A percentile compares a stretch with the other conserved stretches of the same genome.
These are phyloP conservation scores for Moesziomyces sp. DNA, from an alignment of 1,284 basidiomycete species.

Conservation along the genomic window DNA sequence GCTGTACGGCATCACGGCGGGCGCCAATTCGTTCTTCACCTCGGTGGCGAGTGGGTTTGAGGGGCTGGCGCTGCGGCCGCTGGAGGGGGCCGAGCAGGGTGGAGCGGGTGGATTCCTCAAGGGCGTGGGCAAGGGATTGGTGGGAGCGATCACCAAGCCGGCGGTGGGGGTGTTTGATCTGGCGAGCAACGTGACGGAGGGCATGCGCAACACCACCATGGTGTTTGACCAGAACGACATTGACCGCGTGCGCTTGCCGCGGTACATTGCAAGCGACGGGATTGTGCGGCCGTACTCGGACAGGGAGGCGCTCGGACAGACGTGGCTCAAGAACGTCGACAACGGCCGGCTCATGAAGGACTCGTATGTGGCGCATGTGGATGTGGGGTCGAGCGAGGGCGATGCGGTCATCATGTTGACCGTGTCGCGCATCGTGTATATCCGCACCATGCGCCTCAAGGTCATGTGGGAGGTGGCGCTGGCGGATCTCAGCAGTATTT, in stretches of 20 bases:
- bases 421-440: constrained; percentile 73
- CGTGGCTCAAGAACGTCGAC: constrained; percentile 92
- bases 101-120: constrained; percentile 97
- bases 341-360: constrained; percentile 86
- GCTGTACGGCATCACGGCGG: constrained; percentile 90
- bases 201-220: constrained; percentile 92
- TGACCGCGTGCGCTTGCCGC: constrained; percentile 88
- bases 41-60: constrained; percentile 96
- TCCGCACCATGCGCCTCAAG: constrained; percentile 84
- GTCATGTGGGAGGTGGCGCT: constrained; percentile 94
- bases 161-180: constrained; percentile 96
- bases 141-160: constrained; percentile 95
- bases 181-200: constrained; percentile 94
- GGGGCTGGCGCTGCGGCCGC: constrained; percentile 93
- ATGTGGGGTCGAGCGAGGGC: constrained; percentile 71
- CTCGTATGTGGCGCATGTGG: constrained; percentile 84
- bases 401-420: constrained; percentile 65
- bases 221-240: constrained; percentile 93
- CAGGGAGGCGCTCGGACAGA: constrained; percentile 92
- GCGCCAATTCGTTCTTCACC: constrained; percentile 91
- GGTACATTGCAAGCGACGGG: constrained; percentile 76
- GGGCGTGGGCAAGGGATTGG: constrained; percentile 94
- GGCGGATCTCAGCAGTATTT: constrained; percentile 85
- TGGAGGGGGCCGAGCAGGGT: constrained; percentile 94
- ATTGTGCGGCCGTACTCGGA: constrained; percentile 74